Conservation (phyloP, 257 asterid genomes). For the Nicotiana otophora region DNA sequence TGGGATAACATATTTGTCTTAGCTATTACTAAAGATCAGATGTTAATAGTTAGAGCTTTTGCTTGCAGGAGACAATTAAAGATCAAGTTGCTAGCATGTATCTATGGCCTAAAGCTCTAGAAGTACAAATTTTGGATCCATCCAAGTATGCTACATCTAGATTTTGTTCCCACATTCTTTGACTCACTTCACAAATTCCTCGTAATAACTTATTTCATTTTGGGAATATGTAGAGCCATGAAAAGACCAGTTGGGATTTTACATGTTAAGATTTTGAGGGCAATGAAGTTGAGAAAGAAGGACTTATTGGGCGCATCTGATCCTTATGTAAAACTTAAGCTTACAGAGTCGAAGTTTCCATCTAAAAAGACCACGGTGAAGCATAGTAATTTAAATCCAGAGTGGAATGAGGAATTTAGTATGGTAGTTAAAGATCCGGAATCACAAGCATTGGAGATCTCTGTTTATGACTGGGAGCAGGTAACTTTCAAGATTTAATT, state of each 20-base stretch:
- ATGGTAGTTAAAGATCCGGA: constrained; percentile 79
- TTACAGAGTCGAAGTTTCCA: constrained; percentile 90
- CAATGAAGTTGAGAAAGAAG: constrained; percentile 75
- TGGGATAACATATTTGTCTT: background rate
- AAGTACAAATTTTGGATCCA: constrained; percentile 87
- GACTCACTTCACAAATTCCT: background rate
- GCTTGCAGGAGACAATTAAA: constrained; percentile 74
- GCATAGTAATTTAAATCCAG: constrained; percentile 80
- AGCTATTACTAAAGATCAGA: background rate
- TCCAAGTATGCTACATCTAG: constrained; percentile 26
- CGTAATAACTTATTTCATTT: constrained; percentile 13
- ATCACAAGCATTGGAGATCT: constrained; percentile 71
- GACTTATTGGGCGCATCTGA: constrained; percentile 91
- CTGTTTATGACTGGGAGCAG: constrained; percentile 96
- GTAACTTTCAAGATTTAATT: constrained; percentile 25
- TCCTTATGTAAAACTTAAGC: constrained; percentile 88
- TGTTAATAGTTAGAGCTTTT: background rate
- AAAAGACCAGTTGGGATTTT: constrained; percentile 93
- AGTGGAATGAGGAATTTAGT: constrained; percentile 92
- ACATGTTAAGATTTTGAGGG: constrained; percentile 79
- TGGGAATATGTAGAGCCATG: constrained; percentile 61
- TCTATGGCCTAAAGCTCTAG: constrained; percentile 97
- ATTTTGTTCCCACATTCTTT: background rate
- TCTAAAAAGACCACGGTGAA: constrained; percentile 86
- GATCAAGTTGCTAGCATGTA: constrained; percentile 97